Conservation (phyloP, 2,329 filamentous ascomycete species). For the Neocucurbitaria cava region DNA sequence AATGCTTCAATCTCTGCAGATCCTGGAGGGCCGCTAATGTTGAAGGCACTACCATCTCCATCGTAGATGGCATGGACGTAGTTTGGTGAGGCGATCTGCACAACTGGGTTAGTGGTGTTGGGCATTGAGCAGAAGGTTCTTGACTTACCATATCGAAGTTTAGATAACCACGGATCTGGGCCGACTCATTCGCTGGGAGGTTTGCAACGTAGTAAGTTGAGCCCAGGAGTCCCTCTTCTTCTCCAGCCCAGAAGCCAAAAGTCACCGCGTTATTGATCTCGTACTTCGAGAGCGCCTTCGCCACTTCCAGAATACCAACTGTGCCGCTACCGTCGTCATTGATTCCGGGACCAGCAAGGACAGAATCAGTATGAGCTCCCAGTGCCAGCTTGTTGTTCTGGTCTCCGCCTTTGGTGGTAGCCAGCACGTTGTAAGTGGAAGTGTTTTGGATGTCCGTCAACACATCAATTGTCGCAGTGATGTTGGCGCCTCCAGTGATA, state of each 20-base stretch:
- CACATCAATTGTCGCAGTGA: conserved; percentile 52
- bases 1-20: conserved; percentile 40
- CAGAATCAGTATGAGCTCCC: conserved; percentile 49
- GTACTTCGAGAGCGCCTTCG: conserved; percentile 47
- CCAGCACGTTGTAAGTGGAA: conserved; percentile 54
- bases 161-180: conserved; percentile 48
- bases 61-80: conserved; percentile 47
- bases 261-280: conserved; percentile 48
- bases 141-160: conserved; percentile 52
- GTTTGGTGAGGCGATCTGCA: conserved; percentile 46
- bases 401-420: conserved; percentile 46
- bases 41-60: conserved; percentile 44
- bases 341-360: conserved; percentile 48
- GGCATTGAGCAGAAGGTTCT: neutral
- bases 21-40: conserved; percentile 41
- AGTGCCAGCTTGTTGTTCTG: conserved; percentile 45
- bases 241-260: conserved; percentile 50
- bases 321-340: conserved; percentile 51
- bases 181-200: conserved; percentile 31
- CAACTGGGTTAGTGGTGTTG: neutral
- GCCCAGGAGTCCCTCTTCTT: conserved; percentile 49
- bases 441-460: conserved; percentile 55
- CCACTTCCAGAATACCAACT: conserved; percentile 47
- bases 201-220: conserved; percentile 43
- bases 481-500: conserved; percentile 55